Conservation (phyloP, 495 filamentous ascomycete species). For the Cercophora newfieldiana region DNA sequence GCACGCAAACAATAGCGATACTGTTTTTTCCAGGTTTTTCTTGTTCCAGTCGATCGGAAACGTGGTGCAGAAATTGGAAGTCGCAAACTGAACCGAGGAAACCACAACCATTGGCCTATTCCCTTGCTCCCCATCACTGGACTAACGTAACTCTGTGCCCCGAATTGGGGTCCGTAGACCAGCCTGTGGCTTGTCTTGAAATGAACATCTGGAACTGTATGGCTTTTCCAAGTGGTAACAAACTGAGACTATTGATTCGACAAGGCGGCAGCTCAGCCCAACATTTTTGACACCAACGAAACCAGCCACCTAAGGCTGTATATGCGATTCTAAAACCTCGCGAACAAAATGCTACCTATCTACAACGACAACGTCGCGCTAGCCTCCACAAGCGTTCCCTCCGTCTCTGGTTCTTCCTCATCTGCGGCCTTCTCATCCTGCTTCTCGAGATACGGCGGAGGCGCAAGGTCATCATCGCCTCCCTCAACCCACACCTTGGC, state of each 20-base stretch:
- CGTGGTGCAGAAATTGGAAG: not conserved
- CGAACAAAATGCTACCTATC: not conserved
- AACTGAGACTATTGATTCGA: slow-evolving; percentile 11
- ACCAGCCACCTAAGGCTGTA: not conserved
- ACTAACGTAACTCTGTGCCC: not conserved
- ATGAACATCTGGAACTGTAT: not conserved
- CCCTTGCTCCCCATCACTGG: not conserved
- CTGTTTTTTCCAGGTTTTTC: no score
- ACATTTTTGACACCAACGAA: not conserved
- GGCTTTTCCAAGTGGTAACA: not conserved
- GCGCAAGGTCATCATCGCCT: slow-evolving; percentile 43
- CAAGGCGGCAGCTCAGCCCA: not conserved
- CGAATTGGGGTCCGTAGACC: not conserved
- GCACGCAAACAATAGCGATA: not conserved
- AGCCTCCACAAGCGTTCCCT: not conserved
- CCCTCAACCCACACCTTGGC: slow-evolving; percentile 57
- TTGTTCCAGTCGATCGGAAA: not conserved
- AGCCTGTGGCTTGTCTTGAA: slow-evolving; percentile 16
- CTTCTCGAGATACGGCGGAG: slow-evolving; percentile 42
- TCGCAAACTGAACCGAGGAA: not conserved
- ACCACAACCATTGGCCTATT: not conserved
- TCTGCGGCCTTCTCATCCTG: slow-evolving; percentile 19
- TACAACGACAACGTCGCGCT: not conserved
- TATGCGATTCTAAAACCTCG: not conserved
- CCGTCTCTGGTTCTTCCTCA: not conserved